phyloP scores from a whole-genome alignment of 2,329 filamentous ascomycete genomes.

The Aspergillus aculeatinus region DNA sequence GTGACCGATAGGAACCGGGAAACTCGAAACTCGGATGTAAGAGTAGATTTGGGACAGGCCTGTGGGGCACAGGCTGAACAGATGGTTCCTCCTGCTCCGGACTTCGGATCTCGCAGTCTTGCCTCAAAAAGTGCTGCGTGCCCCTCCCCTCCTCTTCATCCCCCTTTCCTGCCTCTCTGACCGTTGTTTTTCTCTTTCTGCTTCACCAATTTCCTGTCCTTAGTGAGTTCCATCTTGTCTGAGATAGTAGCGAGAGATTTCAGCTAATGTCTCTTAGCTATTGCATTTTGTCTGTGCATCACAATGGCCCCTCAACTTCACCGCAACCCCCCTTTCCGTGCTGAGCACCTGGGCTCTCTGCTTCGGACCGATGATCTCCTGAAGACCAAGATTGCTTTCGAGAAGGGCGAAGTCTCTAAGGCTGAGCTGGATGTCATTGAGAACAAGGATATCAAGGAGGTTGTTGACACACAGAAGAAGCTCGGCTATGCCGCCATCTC shows the following conservation, averaged over 20 bases:
- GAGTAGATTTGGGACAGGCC: neutral
- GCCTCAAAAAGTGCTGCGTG: neutral
- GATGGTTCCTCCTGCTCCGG: neutral
- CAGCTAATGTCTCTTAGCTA: neutral
- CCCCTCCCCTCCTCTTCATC: neutral
- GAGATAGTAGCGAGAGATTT: neutral
- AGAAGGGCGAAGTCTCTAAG: conserved; percentile 55
- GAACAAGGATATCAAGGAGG: conserved; percentile 63
- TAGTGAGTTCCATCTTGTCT: neutral
- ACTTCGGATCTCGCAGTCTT: neutral
- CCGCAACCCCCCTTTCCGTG: conserved; percentile 62
- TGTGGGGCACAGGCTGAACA: neutral
- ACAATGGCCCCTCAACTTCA: conserved; percentile 36
- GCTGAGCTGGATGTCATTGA: conserved; percentile 63
- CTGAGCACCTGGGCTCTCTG: conserved; percentile 71
- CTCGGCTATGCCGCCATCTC: conserved; percentile 64
- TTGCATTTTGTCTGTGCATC: neutral
- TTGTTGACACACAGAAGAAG: conserved; percentile 64
- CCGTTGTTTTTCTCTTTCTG: neutral
- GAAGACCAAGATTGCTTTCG: conserved; percentile 56
- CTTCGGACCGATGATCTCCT: conserved; percentile 65
- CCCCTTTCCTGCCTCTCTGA: neutral
- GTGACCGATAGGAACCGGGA: neutral
- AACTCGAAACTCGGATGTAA: neutral
- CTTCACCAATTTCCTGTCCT: neutral